Conservation (phyloP, 2,329 filamentous ascomycete species). For the Fusarium illudens region DNA sequence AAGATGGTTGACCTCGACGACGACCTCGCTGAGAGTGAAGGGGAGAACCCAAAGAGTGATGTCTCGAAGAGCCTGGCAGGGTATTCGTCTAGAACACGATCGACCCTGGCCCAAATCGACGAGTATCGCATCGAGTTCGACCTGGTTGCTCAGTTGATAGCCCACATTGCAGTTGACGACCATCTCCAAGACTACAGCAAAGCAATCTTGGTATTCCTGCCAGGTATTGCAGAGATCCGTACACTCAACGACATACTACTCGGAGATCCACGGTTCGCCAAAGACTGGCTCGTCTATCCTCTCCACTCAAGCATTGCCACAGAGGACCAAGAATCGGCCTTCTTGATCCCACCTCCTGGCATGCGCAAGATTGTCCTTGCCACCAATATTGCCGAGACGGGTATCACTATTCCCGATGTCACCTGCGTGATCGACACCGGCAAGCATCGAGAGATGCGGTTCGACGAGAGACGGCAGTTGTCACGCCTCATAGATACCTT, state of each 20-base stretch:
- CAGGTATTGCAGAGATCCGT: constrained; percentile 92
- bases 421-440: constrained; percentile 97
- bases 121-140: constrained; percentile 94
- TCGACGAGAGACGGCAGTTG: constrained; percentile 90
- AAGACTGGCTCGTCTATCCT: constrained; percentile 85
- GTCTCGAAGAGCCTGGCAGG: constrained; percentile 71
- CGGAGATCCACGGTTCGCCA: constrained; percentile 77
- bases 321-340: constrained; percentile 95
- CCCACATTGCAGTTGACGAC: constrained; percentile 75
- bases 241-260: constrained; percentile 86
- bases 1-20: constrained; percentile 71
- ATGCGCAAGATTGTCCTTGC: constrained; percentile 93
- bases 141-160: constrained; percentile 81
- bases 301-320: constrained; percentile 95
- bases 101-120: constrained; percentile 79
- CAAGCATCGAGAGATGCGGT: constrained; percentile 97
- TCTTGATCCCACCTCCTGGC: constrained; percentile 82
- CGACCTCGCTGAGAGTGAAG: constrained; percentile 61
- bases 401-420: constrained; percentile 97
- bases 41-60: constrained; percentile 62
- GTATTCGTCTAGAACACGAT: constrained; percentile 80
- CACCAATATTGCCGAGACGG: constrained; percentile 98
- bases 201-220: constrained; percentile 93
- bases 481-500: constrained; percentile 93
- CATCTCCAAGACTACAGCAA: constrained; percentile 78